These are phyloP conservation scores for Fusarium anthophilum DNA, from an alignment of 2,329 filamentous ascomycete species.

Conservation along the genomic window DNA sequence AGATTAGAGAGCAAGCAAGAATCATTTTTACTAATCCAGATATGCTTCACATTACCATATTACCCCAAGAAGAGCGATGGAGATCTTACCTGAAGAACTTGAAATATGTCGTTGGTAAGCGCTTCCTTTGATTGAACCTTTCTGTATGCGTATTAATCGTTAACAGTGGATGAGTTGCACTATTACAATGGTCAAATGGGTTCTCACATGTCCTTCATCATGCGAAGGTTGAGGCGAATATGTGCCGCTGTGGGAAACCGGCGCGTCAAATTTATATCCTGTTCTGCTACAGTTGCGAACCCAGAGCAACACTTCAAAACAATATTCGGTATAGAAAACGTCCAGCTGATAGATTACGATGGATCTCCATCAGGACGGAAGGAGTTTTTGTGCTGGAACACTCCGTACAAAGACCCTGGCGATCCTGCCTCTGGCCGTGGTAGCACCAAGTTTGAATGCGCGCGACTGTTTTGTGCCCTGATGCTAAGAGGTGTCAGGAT, in stretches of 20 bases:
- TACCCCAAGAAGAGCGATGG: constrained; percentile 93
- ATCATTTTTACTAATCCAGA: constrained; percentile 99
- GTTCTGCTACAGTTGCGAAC: constrained; percentile 95
- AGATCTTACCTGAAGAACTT: constrained; percentile 87
- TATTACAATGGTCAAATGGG: constrained; percentile 97
- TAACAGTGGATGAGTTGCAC: constrained; percentile 81
- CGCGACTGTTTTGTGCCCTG: constrained; percentile 88
- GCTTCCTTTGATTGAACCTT: background rate
- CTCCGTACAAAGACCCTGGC: constrained; percentile 87
- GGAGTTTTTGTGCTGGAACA: constrained; percentile 98
- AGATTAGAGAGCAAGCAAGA: constrained; percentile 85
- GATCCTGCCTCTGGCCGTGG: constrained; percentile 89
- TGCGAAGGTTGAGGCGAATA: constrained; percentile 86
- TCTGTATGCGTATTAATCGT: constrained; percentile 3
- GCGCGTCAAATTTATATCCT: constrained; percentile 89
- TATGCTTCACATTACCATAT: constrained; percentile 94
- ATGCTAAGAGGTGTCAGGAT: constrained; percentile 88
- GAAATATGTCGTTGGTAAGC: constrained; percentile 80
- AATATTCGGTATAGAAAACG: constrained; percentile 88
- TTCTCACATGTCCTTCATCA: constrained; percentile 92
- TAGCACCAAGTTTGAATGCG: constrained; percentile 84
- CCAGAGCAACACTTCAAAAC: constrained; percentile 90
- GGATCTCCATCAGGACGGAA: constrained; percentile 90
- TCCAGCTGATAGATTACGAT: constrained; percentile 86
- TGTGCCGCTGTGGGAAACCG: constrained; percentile 91